A percentile compares a stretch with the other conserved stretches of the same genome.
phyloP scores from a whole-genome alignment of 2,329 filamentous ascomycete species.

The Penicillium nordicum region DNA sequence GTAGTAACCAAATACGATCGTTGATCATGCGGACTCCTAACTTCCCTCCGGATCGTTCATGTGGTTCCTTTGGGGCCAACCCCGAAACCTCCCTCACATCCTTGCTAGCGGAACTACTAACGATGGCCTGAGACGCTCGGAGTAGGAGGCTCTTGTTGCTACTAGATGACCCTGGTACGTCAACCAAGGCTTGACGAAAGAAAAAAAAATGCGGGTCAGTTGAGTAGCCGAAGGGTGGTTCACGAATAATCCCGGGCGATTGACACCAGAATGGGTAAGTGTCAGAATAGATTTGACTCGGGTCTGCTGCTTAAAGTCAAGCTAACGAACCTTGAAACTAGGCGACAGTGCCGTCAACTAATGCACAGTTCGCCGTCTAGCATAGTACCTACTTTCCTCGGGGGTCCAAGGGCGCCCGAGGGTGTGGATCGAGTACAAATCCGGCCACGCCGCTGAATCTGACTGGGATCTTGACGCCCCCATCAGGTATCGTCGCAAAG shows the following conservation, averaged over 20 bases:
- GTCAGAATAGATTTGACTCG: slow-evolving; percentile 17
- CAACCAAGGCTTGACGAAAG: slow-evolving; percentile 9
- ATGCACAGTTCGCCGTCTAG: slow-evolving; percentile 17
- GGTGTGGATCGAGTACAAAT: slow-evolving; percentile 20
- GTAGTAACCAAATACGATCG: slow-evolving; percentile 14
- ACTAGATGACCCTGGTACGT: slow-evolving; percentile 11
- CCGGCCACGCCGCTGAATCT: slow-evolving; percentile 10
- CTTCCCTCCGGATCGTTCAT: slow-evolving; percentile 11
- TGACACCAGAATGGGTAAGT: slow-evolving; percentile 14
- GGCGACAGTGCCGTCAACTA: slow-evolving; percentile 18
- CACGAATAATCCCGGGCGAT: slow-evolving; percentile 9
- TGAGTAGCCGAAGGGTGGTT: slow-evolving; percentile 19
- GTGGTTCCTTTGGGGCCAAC: slow-evolving; percentile 1
- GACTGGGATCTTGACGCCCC: slow-evolving; percentile 4
- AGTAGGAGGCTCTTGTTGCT: background rate
- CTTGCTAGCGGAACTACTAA: slow-evolving; percentile 7
- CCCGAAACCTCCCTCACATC: slow-evolving; percentile 1
- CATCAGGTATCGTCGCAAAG: slow-evolving; percentile 7
- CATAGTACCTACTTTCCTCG: slow-evolving; percentile 19
- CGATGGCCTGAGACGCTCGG: background rate
- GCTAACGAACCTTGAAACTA: slow-evolving; percentile 21
- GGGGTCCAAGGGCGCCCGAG: slow-evolving; percentile 23
- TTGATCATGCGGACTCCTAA: background rate
- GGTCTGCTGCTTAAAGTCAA: slow-evolving; percentile 17
- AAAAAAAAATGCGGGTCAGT: slow-evolving; percentile 19